A percentile compares a stretch with the other conserved stretches of the same genome.
Conservation (phyloP, 306 rosid species). For the Potentilla sterilis region DNA sequence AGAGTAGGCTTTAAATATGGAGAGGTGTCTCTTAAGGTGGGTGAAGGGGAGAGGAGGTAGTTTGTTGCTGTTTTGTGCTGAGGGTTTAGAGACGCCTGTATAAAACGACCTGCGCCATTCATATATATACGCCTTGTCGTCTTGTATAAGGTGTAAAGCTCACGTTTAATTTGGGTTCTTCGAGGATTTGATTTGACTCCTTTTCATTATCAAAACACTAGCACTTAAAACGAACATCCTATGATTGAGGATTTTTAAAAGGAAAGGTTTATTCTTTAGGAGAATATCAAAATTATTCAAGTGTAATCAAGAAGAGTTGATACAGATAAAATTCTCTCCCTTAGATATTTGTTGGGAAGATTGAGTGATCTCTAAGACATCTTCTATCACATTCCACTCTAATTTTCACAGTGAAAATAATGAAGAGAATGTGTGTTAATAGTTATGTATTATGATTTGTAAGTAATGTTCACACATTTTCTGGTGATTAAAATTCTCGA, state of each 20-base stretch:
- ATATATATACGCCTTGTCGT: background rate
- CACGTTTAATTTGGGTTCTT: background rate
- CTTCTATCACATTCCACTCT: too few species aligned
- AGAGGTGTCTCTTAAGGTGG: background rate
- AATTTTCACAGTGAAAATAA: too few species aligned
- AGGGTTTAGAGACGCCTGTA: background rate
- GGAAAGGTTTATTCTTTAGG: background rate
- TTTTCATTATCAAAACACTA: too few species aligned
- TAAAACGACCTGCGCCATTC: slow-evolving; percentile 6
- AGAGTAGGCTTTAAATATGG: background rate
- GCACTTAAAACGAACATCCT: background rate
- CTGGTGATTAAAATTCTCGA: too few species aligned
- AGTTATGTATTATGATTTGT: too few species aligned
- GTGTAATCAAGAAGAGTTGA: background rate
- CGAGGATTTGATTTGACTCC: background rate
- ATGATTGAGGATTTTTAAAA: background rate
- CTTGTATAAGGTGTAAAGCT: background rate
- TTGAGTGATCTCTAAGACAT: too few species aligned
- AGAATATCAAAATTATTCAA: background rate
- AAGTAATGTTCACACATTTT: too few species aligned
- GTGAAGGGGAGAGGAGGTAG: background rate
- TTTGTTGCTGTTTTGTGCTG: background rate
- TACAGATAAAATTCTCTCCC: too few species aligned
- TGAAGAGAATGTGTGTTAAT: too few species aligned
- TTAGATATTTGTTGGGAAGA: too few species aligned